Conservation (phyloP, 345 rosid genomes). For the Psidium friedrichsthalianum region DNA sequence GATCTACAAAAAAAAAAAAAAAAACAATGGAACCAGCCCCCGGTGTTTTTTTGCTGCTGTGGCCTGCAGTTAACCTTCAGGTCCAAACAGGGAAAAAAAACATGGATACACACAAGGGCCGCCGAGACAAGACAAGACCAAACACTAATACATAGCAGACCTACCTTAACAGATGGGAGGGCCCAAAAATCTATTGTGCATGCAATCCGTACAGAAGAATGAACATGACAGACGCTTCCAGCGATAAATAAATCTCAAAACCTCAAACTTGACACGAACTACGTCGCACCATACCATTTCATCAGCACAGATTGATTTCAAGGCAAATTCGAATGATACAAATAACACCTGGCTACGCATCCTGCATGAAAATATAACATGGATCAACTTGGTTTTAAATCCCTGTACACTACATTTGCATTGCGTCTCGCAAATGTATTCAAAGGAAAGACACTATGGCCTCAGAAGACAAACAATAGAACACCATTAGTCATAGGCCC, state of each 20-base stretch:
- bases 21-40: background rate
- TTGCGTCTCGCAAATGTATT: background rate
- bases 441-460: background rate
- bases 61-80: background rate
- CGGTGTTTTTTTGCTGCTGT: background rate
- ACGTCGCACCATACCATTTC: no score
- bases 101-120: background rate
- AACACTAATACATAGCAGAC: background rate
- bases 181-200: background rate
- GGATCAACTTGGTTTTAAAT: background rate
- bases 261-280: background rate
- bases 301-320: background rate
- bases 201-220: background rate
- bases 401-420: background rate
- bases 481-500: background rate
- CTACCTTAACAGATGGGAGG: background rate
- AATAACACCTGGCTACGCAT: background rate
- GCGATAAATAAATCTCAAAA: background rate
- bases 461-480: background rate
- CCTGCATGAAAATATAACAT: background rate
- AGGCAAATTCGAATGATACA: background rate
- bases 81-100: background rate
- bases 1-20: background rate
- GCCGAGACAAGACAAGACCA: background rate
- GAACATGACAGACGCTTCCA: background rate